A percentile compares a stretch with the other conserved stretches of the same genome.
phyloP scores from a whole-genome alignment of 2,329 filamentous ascomycete species.

The Pezizomycotina sp. region DNA sequence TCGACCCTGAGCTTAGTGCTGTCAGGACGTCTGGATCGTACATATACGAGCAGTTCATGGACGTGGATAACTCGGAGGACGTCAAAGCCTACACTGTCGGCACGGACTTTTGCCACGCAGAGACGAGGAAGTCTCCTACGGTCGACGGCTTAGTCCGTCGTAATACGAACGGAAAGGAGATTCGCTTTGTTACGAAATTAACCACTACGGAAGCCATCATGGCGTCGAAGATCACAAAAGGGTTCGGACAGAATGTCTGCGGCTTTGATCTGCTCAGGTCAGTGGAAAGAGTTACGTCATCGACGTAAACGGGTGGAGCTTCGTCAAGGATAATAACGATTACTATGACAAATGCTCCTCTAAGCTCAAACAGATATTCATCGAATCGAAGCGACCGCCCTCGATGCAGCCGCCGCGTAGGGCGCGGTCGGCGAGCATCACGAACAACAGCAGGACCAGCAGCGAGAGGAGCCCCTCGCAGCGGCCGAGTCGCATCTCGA shows the following conservation, averaged over 20 bases:
- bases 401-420: constrained; percentile 33
- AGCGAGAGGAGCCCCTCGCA: constrained; percentile 25
- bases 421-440: constrained; percentile 35
- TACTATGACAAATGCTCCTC: constrained; percentile 86
- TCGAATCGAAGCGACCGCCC: constrained; percentile 37
- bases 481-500: constrained; percentile 18
- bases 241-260: constrained; percentile 88
- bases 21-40: constrained; percentile 72
- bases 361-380: constrained; percentile 76
- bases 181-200: constrained; percentile 82
- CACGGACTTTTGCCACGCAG: constrained; percentile 80
- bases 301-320: constrained; percentile 98
- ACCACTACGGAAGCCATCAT: constrained; percentile 66
- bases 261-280: constrained; percentile 84
- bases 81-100: constrained; percentile 98
- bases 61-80: constrained; percentile 91
- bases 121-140: constrained; percentile 91
- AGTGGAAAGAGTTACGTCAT: constrained; percentile 90
- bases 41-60: constrained; percentile 92
- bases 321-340: constrained; percentile 97
- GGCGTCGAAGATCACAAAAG: constrained; percentile 73
- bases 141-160: constrained; percentile 90
- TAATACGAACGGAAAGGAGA: constrained; percentile 93
- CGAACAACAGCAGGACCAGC: constrained; percentile 27
- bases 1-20: constrained; percentile 55